phyloP scores from a whole-genome alignment of 306 rosid genomes.

The Lotus japonicus region DNA sequence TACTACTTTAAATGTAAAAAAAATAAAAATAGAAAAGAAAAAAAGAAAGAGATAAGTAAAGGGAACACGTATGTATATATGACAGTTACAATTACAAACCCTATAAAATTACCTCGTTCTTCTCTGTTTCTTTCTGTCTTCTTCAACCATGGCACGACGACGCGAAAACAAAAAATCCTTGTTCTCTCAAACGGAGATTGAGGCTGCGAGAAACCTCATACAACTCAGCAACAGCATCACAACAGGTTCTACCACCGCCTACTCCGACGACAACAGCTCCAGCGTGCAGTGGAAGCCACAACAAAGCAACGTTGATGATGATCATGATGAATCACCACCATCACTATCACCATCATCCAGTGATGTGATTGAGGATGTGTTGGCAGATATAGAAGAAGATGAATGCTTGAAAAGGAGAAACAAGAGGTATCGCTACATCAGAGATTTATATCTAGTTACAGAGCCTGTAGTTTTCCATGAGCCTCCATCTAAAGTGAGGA shows the following conservation, averaged over 20 bases:
- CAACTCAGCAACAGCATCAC: conserved; percentile 38
- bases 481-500: neutral
- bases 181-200: conserved; percentile 26
- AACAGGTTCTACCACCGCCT: neutral
- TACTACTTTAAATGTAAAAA: neutral
- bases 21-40: neutral
- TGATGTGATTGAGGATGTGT: neutral
- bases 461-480: neutral
- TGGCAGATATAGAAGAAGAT: conserved; percentile 22
- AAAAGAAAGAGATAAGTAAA: neutral
- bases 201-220: conserved; percentile 39
- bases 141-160: conserved; percentile 13
- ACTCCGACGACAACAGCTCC: neutral
- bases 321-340: neutral
- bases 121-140: neutral
- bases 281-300: conserved; percentile 11
- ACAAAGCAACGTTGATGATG: neutral
- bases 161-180: neutral
- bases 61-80: neutral
- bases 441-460: conserved; percentile 12
- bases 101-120: neutral
- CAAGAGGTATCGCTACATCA: conserved; percentile 15
- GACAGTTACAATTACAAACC: neutral
- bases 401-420: conserved; percentile 4
- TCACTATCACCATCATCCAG: neutral